These are phyloP conservation scores for Triticum turgidum DNA, from an alignment of 176 grass and related monocot species.

Conservation along the genomic window DNA sequence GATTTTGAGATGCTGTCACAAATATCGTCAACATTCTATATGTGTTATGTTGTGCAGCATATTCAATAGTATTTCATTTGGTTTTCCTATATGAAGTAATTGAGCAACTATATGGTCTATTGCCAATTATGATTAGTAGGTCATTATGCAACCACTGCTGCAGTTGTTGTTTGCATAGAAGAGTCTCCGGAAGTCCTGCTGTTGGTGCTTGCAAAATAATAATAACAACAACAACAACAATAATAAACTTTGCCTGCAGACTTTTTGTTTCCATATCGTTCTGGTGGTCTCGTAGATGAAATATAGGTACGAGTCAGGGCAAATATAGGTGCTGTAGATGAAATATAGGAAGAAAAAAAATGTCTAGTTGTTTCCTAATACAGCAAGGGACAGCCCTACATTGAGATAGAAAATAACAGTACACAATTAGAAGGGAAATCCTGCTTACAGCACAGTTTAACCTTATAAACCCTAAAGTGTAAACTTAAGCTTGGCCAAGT, in stretches of 20 bases:
- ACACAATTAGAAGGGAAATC: not conserved
- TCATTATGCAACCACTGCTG: not conserved
- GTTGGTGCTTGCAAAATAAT: not conserved
- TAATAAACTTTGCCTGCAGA: not conserved
- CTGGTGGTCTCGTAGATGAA: not conserved
- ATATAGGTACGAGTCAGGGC: not conserved
- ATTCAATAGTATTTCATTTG: not conserved
- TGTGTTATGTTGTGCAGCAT: not conserved
- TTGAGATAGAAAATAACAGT: not conserved
- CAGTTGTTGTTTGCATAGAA: not conserved
- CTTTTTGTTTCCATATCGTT: not conserved
- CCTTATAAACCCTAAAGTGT: not conserved
- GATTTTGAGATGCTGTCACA: not conserved
- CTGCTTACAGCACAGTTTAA: not conserved
- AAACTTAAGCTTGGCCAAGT: not conserved
- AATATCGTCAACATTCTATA: not conserved
- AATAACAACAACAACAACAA: not conserved
- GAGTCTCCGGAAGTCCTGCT: not conserved
- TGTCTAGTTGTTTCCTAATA: not conserved
- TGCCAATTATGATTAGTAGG: not conserved
- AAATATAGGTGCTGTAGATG: not conserved
- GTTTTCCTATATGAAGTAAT: not conserved
- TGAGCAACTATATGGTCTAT: conserved; percentile 3
- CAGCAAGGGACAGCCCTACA: not conserved
- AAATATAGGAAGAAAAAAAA: not conserved